These are phyloP conservation scores for Crithidia brevicula DNA, from an alignment of 208 protist species.

Conservation along the genomic window DNA sequence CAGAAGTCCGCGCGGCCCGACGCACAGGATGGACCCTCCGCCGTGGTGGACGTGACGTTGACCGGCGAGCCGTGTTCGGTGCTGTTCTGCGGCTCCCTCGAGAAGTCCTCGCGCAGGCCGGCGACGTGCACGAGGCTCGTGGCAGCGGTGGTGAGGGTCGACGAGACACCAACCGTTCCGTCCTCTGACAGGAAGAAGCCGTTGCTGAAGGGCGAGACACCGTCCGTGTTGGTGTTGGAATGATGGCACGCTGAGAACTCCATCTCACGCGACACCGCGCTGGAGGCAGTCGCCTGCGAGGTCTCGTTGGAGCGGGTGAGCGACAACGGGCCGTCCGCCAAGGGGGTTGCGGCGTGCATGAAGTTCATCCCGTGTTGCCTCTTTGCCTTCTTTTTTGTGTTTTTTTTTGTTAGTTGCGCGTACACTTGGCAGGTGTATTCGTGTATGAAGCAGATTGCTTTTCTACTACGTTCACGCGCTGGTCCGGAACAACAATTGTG, in stretches of 20 bases:
- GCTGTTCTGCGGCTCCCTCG: neutral
- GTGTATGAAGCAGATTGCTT: too few species aligned
- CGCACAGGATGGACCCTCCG: neutral
- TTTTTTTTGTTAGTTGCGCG: too few species aligned
- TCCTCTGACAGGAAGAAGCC: slow-evolving; percentile 7
- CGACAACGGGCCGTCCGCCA: too few species aligned
- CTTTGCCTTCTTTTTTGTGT: too few species aligned
- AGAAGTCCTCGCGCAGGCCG: neutral
- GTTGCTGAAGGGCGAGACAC: slow-evolving; percentile 13
- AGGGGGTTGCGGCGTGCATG: too few species aligned
- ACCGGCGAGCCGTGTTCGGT: neutral
- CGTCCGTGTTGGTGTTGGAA: neutral
- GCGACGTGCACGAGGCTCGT: slow-evolving; percentile 2
- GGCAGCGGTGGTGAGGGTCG: slow-evolving; percentile 1
- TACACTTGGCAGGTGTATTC: too few species aligned
- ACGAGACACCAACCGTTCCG: neutral
- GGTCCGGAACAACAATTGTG: too few species aligned
- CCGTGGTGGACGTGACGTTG: neutral
- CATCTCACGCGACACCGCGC: neutral
- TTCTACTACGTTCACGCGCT: too few species aligned
- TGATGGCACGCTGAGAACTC: neutral
- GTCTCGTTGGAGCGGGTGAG: neutral
- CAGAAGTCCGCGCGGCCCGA: neutral
- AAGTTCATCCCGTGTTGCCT: too few species aligned
- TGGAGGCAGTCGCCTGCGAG: neutral